phyloP scores from a whole-genome alignment of 2,329 filamentous ascomycete genomes.

The Ceratocystis cubensis region DNA sequence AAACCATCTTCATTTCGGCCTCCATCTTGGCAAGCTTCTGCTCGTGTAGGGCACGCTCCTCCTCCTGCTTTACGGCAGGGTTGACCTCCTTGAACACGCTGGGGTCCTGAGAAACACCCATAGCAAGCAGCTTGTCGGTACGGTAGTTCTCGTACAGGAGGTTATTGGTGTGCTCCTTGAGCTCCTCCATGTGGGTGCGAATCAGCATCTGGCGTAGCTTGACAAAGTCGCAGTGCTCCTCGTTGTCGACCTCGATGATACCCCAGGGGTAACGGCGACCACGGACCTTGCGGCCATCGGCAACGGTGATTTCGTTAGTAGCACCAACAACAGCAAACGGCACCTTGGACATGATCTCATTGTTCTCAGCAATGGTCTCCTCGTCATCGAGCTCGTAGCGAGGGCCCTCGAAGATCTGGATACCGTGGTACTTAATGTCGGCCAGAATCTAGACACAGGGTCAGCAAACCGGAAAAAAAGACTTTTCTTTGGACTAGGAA shows the following conservation, averaged over 20 bases:
- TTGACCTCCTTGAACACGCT: conserved; percentile 99
- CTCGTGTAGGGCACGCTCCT: conserved; percentile 94
- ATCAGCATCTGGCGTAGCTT: conserved; percentile 99
- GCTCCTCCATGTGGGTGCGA: conserved; percentile 99
- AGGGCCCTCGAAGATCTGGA: conserved; percentile 97
- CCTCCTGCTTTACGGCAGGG: conserved; percentile 98
- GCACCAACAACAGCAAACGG: conserved; percentile 96
- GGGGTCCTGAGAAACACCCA: conserved; percentile 97
- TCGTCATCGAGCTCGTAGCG: conserved; percentile 98
- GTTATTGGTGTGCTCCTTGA: conserved; percentile 99
- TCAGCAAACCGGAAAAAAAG: neutral
- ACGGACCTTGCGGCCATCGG: conserved; percentile 89
- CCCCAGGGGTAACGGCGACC: conserved; percentile 97
- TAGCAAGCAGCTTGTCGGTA: conserved; percentile 95
- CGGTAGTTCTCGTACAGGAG: conserved; percentile 98
- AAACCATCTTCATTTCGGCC: conserved; percentile 99
- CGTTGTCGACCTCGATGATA: conserved; percentile 97
- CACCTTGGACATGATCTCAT: conserved; percentile 99
- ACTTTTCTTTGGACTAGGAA: neutral
- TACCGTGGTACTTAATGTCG: conserved; percentile 92
- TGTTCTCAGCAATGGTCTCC: conserved; percentile 99
- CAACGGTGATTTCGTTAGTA: conserved; percentile 81
- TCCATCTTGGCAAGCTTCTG: conserved; percentile 99
- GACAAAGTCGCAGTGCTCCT: conserved; percentile 99
- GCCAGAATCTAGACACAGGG: conserved; percentile 60